Base-by-base conservation (phyloP, 306 rosid genomes). In the Gillenia trifoliata region DNA sequence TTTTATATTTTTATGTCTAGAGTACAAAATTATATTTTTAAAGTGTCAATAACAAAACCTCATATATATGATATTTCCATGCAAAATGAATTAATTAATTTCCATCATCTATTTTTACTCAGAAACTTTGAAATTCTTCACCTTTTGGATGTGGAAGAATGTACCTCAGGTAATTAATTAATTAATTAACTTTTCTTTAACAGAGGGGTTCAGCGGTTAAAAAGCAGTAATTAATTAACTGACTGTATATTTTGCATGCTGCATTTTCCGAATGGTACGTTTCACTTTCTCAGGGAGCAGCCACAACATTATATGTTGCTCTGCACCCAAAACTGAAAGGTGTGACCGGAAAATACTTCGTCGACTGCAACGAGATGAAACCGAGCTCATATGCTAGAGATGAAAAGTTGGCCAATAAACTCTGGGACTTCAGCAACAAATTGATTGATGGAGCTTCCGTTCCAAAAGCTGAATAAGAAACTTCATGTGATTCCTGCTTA, bases 401-500 rank as follows among this genome's bases (percentile, higher is more conserved):
- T 63, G 47, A 80, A 57, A 66, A 2, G 41, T 69, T 92, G 59
- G 96, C 88, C 15, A 74, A 23, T 36, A 82, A 81, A 59, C 89
- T 94, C 4, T 94, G 99, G 99, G 97, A 92, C 74, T 90, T 87
- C 80, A 94, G 96, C 91, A 82, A 88, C 86, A 78, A 73, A n/a
- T 47, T 91, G 73, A 71, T 94, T 74, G 67, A 66, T 28, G 79
- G 92, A 43, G 36, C 61, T 77, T 82, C 86, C 13, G 80, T 77
- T 82, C 85, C 13, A 80, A 77, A 75, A 34, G 19, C 56, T 66
- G 72, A 66, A 36, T n/a, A 17, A 5, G 43, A 47, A 15, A 68
- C 49, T 43, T 12, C 5, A 28, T 7, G 11, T 52, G 25, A 52
- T 19, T 52, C 3, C 49, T 43, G 49, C 49, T 12, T 13, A 43